Evolutionary conservation across 495 filamentous ascomycete species (phyloP).

Genomic region (Viridothelium virens): DNA sequence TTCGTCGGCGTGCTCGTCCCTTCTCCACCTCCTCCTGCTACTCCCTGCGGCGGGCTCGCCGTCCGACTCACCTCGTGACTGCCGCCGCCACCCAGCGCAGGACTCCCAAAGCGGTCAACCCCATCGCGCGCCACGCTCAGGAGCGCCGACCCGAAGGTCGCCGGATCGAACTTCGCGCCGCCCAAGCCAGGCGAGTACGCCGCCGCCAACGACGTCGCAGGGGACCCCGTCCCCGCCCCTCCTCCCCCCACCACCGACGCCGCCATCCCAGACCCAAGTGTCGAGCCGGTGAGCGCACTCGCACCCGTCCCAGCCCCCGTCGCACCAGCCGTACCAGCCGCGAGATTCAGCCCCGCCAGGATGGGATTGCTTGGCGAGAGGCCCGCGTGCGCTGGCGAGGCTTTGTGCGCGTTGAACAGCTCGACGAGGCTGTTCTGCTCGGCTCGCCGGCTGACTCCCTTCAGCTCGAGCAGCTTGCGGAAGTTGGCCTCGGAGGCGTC

Average conservation of each 20-base stretch:
- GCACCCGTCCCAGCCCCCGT: not conserved
- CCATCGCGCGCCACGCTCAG: slow-evolving; percentile 86
- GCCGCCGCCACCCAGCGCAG: slow-evolving; percentile 36
- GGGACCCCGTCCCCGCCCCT: slow-evolving; percentile 17
- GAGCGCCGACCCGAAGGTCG: slow-evolving; percentile 58
- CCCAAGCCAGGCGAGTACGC: slow-evolving; percentile 33
- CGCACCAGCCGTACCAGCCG: slow-evolving; percentile 14
- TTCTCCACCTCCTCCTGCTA: slow-evolving; percentile 20
- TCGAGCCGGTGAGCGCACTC: not conserved
- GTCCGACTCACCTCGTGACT: slow-evolving; percentile 21
- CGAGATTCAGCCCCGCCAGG: slow-evolving; percentile 52
- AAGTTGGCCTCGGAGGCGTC: slow-evolving; percentile 65
- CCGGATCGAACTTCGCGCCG: slow-evolving; percentile 64
- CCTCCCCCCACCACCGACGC: slow-evolving; percentile 6
- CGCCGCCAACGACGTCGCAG: slow-evolving; percentile 36
- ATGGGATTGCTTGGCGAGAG: slow-evolving; percentile 53
- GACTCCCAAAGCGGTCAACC: slow-evolving; percentile 74
- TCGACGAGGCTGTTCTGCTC: slow-evolving; percentile 82
- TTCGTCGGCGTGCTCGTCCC: slow-evolving; percentile 43
- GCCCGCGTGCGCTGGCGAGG: slow-evolving; percentile 48
- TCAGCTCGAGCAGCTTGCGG: slow-evolving; percentile 79
- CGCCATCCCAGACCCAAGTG: not conserved
- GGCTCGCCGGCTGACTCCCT: slow-evolving; percentile 43
- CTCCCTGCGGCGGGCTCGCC: slow-evolving; percentile 26
- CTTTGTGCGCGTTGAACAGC: slow-evolving; percentile 75